Base-by-base conservation (phyloP, 1,139 yeast species). In the Candida dubliniensis region DNA sequence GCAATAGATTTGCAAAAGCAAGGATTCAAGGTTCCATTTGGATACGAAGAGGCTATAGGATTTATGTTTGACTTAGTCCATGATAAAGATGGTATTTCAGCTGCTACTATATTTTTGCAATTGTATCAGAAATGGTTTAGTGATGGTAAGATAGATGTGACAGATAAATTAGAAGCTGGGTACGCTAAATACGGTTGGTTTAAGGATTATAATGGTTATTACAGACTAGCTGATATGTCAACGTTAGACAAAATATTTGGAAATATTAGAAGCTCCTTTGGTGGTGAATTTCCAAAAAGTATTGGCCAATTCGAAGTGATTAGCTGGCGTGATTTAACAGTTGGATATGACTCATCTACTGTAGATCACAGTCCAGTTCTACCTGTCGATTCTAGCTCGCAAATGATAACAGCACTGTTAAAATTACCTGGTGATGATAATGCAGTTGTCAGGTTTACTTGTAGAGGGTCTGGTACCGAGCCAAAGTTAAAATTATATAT, bases 381-480 rank as follows among this genome's bases (percentile, higher is more conserved):
- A 13, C 96, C 96, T 0, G 76, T 76, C 2, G 95, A 91, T 47
- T 61, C 83, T 0, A 57, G 69, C 1, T 81, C 96, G 0, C 96
- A 93, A 56, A 93, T 93, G 98, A 84, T 93, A 49, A 89, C 97
- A 0, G 85, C 77, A 1, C 64, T 63, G 8, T 55, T 79, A 37
- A 56, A 64, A 3, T 10, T 18, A 8, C 26, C 34, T 9, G 47
- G 56, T n/a, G 61, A 57, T 9, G 47, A 50, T 1, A 55, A 50
- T 3, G 77, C 69, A 32, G 51, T 53, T 15, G 81, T 89, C 1
- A 69, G 96, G 35, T 84, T 91, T 60, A 91, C 98, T 0, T 82
- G 88, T 41, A 75, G 99, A 41, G 97, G 98, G 0, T 88, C 96
- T 4, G 99, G 99, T 8, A 93, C 99, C 0, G 99, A 93, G 60